Conservation (phyloP, 352 stramenopile genomes). For the Phytophthora citricola region DNA sequence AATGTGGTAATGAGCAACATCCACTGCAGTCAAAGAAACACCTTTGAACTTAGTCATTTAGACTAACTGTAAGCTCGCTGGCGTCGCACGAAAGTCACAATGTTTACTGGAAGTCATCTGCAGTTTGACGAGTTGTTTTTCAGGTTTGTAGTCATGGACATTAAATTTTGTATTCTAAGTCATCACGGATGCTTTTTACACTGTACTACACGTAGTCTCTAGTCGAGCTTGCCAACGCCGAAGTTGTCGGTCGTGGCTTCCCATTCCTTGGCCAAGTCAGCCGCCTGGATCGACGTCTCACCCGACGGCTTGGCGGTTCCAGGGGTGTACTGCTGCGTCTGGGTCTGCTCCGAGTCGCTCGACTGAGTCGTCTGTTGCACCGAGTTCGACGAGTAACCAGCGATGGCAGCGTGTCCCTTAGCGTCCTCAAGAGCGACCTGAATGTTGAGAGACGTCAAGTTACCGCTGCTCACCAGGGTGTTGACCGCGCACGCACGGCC, state of each 20-base stretch:
- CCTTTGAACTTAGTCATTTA: background rate
- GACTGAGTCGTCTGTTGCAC: conserved; percentile 9
- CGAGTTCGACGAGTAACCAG: conserved; percentile 11
- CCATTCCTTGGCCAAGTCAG: conserved; percentile 25
- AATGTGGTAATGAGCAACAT: background rate
- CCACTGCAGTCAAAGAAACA: background rate
- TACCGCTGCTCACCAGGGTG: conserved; percentile 35
- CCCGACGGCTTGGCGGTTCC: conserved; percentile 19
- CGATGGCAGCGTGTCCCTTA: conserved; percentile 15
- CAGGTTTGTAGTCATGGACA: conserved; percentile 5
- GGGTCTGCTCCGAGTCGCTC: conserved; percentile 13
- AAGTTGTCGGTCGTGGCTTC: conserved; percentile 24
- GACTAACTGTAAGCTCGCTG: too few relatives aligned
- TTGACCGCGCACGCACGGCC: conserved; percentile 35
- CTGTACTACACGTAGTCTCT: conserved; percentile 18
- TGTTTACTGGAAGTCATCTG: too few relatives aligned
- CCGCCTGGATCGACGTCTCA: conserved; percentile 12
- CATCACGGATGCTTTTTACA: conserved; percentile 21
- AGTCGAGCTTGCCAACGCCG: conserved; percentile 25
- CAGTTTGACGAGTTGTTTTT: too few relatives aligned
- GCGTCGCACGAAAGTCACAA: too few relatives aligned
- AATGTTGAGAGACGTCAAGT: conserved; percentile 26
- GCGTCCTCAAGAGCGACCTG: conserved; percentile 15
- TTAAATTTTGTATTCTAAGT: conserved; percentile 29
- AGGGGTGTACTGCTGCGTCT: conserved; percentile 26